These are phyloP conservation scores for Ziziphus jujuba DNA, from an alignment of 306 rosid genomes.

Conservation along the genomic window DNA sequence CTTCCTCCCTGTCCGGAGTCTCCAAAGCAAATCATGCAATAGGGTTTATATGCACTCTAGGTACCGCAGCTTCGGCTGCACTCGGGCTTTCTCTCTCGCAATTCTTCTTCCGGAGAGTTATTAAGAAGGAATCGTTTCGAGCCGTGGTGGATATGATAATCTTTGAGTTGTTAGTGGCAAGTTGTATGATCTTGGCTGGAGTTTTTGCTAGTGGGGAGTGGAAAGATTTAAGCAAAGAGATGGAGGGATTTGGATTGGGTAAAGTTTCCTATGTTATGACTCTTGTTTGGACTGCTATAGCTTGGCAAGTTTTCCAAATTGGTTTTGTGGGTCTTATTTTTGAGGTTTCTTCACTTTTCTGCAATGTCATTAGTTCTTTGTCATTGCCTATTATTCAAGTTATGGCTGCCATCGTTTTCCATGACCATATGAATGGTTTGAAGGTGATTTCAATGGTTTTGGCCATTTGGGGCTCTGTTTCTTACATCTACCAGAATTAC, in stretches of 20 bases:
- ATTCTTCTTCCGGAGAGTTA: not conserved
- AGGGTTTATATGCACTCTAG: not conserved
- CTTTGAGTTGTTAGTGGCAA: not conserved
- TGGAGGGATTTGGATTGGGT: not conserved
- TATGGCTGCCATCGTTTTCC: not conserved
- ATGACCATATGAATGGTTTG: not conserved
- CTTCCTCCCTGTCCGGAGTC: not conserved
- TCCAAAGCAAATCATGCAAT: slow-evolving; percentile 3
- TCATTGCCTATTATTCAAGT: slow-evolving; percentile 2
- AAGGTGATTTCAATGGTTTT: not conserved
- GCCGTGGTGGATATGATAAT: not conserved
- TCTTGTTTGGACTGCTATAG: not conserved
- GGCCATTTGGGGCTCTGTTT: slow-evolving; percentile 6
- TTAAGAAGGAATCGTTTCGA: not conserved
- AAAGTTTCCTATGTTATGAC: slow-evolving; percentile 9
- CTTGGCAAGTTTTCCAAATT: not conserved
- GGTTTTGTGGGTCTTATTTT: slow-evolving; percentile 13
- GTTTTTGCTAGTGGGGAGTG: not conserved
- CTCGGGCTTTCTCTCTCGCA: not conserved
- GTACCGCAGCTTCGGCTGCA: not conserved
- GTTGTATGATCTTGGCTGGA: not conserved
- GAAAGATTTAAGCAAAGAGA: not conserved
- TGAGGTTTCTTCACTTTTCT: slow-evolving; percentile 14
- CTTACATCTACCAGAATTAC: not conserved
- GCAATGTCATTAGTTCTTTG: not conserved